These are phyloP conservation scores for Cyclospora cayetanensis DNA, from an alignment of 169 alveolate species.

Conservation along the genomic window DNA sequence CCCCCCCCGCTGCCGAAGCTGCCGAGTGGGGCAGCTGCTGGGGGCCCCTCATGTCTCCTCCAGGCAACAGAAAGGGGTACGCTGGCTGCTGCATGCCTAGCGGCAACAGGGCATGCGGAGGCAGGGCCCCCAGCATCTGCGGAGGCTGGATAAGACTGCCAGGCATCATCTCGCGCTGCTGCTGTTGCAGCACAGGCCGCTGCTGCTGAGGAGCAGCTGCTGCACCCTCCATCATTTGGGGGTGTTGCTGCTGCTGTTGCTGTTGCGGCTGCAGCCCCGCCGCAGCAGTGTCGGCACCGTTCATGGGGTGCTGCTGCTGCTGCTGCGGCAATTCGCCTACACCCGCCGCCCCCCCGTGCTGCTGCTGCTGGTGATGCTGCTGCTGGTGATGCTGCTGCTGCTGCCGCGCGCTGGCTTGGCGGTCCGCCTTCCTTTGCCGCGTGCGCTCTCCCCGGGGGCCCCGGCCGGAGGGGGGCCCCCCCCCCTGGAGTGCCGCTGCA, in stretches of 20 bases:
- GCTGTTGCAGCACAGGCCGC: conserved; percentile 20
- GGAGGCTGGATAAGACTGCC: conserved; percentile 37
- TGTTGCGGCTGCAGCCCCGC: not conserved
- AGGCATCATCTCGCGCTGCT: conserved; percentile 3
- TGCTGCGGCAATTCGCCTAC: not conserved
- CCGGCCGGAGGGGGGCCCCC: not conserved
- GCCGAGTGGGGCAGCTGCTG: conserved; percentile 42
- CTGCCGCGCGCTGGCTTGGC: conserved; percentile 36
- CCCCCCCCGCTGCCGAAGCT: conserved; percentile 12
- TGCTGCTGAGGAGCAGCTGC: conserved; percentile 27
- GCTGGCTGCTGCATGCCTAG: conserved; percentile 30
- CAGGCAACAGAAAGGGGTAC: not conserved
- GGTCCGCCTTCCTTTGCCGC: conserved; percentile 23
- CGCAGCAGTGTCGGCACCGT: not conserved
- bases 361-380: not conserved
- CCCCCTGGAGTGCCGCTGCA: not conserved
- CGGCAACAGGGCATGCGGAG: conserved; percentile 45
- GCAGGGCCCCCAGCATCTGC: conserved; percentile 56
- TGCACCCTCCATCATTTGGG: conserved; percentile 25
- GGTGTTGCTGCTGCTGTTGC: conserved; percentile 18
- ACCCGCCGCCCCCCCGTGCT: not conserved
- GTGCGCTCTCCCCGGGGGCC: conserved; percentile 25
- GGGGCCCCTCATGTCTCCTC: conserved; percentile 47
- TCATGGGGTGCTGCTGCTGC: conserved; percentile 32
- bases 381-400: conserved; percentile 38